Evolutionary conservation across 108 stramenopile species (phyloP).

Genomic region (Fragilaria crotonensis): DNA sequence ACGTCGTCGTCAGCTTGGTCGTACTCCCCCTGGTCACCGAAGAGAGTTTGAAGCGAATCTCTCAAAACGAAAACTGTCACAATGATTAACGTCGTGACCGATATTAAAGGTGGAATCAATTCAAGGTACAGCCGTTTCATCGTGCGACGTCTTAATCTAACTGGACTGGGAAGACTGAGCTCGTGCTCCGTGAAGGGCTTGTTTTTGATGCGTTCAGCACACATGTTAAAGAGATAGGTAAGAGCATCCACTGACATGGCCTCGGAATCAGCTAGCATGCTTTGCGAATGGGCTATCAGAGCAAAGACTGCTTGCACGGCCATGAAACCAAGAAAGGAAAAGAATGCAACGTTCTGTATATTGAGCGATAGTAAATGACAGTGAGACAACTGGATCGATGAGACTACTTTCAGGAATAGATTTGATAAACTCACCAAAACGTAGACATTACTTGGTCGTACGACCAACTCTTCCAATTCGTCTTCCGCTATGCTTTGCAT

Average conservation of each 20-base stretch:
- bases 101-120: constrained; percentile 64
- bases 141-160: constrained; percentile 12
- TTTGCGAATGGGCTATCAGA: constrained; percentile 25
- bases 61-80: constrained; percentile 34
- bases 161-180: background rate
- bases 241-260: constrained; percentile 36
- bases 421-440: background rate
- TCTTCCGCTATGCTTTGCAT: background rate
- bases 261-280: constrained; percentile 37
- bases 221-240: constrained; percentile 31
- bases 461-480: background rate
- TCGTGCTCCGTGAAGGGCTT: constrained; percentile 14
- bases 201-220: constrained; percentile 26
- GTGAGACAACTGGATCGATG: background rate
- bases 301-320: constrained; percentile 34
- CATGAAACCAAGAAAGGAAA: constrained; percentile 34
- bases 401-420: background rate
- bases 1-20: constrained; percentile 26
- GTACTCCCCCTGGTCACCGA: constrained; percentile 7
- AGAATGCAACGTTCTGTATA: constrained; percentile 33
- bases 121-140: constrained; percentile 43
- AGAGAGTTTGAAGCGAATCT: constrained; percentile 22
- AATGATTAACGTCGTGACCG: constrained; percentile 46
- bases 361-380: no score
- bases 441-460: background rate